Base-by-base conservation (phyloP, 805 yeast species). In the Candida stauntonica region DNA sequence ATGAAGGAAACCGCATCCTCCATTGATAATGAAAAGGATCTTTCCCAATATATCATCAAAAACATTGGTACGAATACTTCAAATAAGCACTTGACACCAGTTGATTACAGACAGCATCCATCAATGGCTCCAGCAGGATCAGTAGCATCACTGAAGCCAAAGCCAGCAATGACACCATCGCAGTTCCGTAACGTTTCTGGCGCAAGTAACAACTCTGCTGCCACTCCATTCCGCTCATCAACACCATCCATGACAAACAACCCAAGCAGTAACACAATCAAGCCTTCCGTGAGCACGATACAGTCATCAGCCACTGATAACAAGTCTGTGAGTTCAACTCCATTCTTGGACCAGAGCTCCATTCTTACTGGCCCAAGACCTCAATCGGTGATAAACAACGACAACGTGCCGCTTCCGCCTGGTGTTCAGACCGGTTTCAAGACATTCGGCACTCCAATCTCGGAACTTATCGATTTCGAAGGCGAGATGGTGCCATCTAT, bases 401-500 rank as follows among this genome's bases (percentile, higher is more conserved):
- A 54, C 28, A 47, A 45, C 29, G 55, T 54, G 3, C 58, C 60
- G 16, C 37, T 52, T 13, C 60, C 51, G 30, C 57, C 55, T 7
- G 55, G 57, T 2, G 46, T 54, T 2, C 50, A 55, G 15, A 45
- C 56, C 5, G 57, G 55, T 3, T 54, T 71, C 39, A 68, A 71
- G 26, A 79, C 95, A 0, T 93, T 86, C 62, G 97, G 96, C 0
- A 78, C 81, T 0, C 81, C 95, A 1, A 70, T 93, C n/a, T 94
- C 83, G 42, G 77, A 70, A 8, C 64, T 86, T 31, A 77, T 88
- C 15, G 82, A 80, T 45, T 79, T 73, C 49, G 96, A 94, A 46
- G 91, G 88, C 38, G 95, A 86, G 48, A 81, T 86, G 60, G 96
- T 93, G 5, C 99, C 99, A 2, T 72, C 83, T 14, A 75, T 93